Evolutionary conservation across 441 rosid species (phyloP), one percentile per base, ranked within the genome.

Genomic region (Jatropha podagrica): DNA sequence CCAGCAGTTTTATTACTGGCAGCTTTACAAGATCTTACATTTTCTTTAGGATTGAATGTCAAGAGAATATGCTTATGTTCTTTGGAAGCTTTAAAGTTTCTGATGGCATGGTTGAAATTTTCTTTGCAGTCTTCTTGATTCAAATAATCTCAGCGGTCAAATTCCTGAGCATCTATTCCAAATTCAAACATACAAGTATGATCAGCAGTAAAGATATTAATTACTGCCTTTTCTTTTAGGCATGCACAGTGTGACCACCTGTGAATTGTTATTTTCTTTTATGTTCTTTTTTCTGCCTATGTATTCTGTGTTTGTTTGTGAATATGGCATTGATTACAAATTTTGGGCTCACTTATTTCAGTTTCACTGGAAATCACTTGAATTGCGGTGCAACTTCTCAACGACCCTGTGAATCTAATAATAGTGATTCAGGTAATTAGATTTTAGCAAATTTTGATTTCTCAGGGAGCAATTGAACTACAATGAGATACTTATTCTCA

Each of bases 101-200:
- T 80, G 40, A 66, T 68, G 46, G 11, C 65, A 59, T 70, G 15
- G 51, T 73, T 73, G 72, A 74, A 54, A 55, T 69, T 70, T 18
- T 82, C 52, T 78, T 75, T 87, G 85, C 96, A 95, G 99, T 77
- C 90, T 81, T 63, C 93, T 95, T 42, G 87, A 86, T 78, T 92
- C 92, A 13, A 95, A 93, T 81, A 68, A 79, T 76, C 91, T 95
- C 73, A 86, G 74, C 5, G 97, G 98, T 68, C 89, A 83, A 81
- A 88, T 95, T 85, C 98, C 99, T 44, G 86, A 79, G 68, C 77
- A 41, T 74, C 84, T 95, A 54, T 92, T 95, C 82, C 74, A 75
- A 69, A 78, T 91, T 77, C 79, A 89, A 62, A 83, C 86, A 77
- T 95, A 90, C 88, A 92, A 95, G 98, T 95, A 93, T 2, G 90